Conservation (phyloP, 257 asterid genomes). For the Agastache rugosa region DNA sequence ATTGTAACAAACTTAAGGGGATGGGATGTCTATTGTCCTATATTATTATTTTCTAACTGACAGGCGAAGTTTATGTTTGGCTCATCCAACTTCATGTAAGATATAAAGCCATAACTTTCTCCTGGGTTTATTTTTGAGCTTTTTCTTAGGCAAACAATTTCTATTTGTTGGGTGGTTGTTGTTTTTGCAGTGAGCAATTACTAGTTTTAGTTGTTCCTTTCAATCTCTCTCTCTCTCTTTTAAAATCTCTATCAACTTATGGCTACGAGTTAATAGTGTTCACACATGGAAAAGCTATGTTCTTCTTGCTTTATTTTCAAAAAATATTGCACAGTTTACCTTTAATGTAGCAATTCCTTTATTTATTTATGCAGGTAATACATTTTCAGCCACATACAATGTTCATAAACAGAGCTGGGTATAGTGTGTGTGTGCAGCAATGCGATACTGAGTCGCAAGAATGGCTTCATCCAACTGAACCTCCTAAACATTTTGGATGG, state of each 20-base stretch:
- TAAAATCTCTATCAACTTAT: not conserved
- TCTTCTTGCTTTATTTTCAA: constrained; percentile 13
- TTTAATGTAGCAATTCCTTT: constrained; percentile 28
- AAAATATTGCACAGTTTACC: not conserved
- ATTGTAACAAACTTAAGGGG: not conserved
- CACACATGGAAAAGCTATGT: not conserved
- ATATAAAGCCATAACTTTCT: not conserved
- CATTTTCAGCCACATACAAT: constrained; percentile 95
- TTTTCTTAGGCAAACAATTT: no score
- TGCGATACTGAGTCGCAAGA: constrained; percentile 69
- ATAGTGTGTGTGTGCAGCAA: constrained; percentile 75
- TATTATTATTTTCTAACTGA: not conserved
- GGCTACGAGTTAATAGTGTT: not conserved
- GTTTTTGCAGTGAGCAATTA: not conserved
- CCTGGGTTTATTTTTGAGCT: no score
- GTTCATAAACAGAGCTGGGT: constrained; percentile 82
- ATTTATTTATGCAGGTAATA: constrained; percentile 67
- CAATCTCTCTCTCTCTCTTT: not conserved
- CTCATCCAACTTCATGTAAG: not conserved
- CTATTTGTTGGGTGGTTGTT: not conserved
- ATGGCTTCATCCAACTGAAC: constrained; percentile 86
- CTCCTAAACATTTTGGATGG: constrained; percentile 88
- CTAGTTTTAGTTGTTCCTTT: constrained; percentile 5
- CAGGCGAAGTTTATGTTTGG: not conserved
- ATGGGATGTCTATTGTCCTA: not conserved